Evolutionary conservation across 2,329 filamentous ascomycete species (phyloP).

Genomic region (Claviceps sp.): DNA sequence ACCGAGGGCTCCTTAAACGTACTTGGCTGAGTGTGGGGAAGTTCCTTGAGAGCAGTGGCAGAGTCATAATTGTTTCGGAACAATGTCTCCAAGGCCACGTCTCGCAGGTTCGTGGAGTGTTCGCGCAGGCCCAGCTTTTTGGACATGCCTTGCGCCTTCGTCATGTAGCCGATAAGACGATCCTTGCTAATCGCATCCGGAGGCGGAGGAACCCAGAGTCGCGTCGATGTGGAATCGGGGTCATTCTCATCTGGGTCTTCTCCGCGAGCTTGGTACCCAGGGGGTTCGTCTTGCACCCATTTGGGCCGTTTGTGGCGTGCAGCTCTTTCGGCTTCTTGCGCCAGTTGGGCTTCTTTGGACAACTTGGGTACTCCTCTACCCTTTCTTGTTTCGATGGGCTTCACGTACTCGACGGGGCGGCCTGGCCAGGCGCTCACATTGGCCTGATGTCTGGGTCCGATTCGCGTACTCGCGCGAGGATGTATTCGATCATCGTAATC

Average conservation of each 20-base stretch:
- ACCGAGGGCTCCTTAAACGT: slow-evolving; percentile 77
- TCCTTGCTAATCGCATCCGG: slow-evolving; percentile 36
- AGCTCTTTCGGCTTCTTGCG: slow-evolving; percentile 68
- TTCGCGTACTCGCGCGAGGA: slow-evolving; percentile 80
- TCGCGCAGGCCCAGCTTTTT: slow-evolving; percentile 56
- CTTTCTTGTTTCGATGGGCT: slow-evolving; percentile 74
- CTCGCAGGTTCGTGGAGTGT: slow-evolving; percentile 73
- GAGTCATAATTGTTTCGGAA: slow-evolving; percentile 59
- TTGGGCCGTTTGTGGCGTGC: slow-evolving; percentile 73
- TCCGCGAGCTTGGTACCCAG: slow-evolving; percentile 73
- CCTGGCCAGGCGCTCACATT: slow-evolving; percentile 77
- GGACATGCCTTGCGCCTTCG: slow-evolving; percentile 49
- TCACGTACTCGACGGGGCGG: slow-evolving; percentile 77
- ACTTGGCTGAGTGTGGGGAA: slow-evolving; percentile 54
- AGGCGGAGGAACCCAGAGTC: slow-evolving; percentile 66
- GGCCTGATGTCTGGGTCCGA: slow-evolving; percentile 86
- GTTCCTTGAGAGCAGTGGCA: slow-evolving; percentile 53
- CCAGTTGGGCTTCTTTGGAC: slow-evolving; percentile 70
- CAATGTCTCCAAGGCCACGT: slow-evolving; percentile 66
- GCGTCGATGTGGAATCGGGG: slow-evolving; percentile 57
- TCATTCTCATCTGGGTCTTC: slow-evolving; percentile 63
- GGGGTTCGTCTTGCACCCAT: slow-evolving; percentile 85
- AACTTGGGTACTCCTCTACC: slow-evolving; percentile 66
- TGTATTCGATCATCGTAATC: slow-evolving; percentile 98
- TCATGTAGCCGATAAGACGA: slow-evolving; percentile 66